These are phyloP conservation scores for Spergularia azorica DNA, from an alignment of 179 eudicot species.

Conservation along the genomic window DNA sequence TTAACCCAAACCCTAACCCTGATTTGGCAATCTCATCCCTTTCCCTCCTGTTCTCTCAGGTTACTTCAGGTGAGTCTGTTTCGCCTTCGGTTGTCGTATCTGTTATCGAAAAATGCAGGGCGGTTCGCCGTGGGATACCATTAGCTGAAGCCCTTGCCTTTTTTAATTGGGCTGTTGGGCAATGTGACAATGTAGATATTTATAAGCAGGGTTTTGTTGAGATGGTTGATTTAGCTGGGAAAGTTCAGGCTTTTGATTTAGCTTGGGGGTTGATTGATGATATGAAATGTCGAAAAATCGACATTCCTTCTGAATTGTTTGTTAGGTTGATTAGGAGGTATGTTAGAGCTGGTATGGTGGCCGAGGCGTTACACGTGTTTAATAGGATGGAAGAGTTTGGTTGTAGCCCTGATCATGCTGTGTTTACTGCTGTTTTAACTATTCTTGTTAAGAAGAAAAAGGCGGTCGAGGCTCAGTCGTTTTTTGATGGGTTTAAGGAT, in stretches of 20 bases:
- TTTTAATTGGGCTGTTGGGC: constrained; percentile 69
- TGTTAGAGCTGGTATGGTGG: constrained; percentile 66
- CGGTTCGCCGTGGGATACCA: constrained; percentile 75
- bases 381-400: constrained; percentile 84
- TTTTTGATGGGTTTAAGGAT: constrained; percentile 66
- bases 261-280: constrained; percentile 73
- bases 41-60: constrained; percentile 43
- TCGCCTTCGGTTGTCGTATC: constrained; percentile 44
- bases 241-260: constrained; percentile 62
- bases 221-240: constrained; percentile 78
- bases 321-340: constrained; percentile 59
- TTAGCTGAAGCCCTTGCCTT: constrained; percentile 67
- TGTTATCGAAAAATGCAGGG: constrained; percentile 56
- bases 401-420: constrained; percentile 55
- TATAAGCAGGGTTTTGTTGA: constrained; percentile 44
- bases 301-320: constrained; percentile 51
- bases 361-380: constrained; percentile 70
- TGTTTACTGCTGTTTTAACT: constrained; percentile 51
- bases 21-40: constrained; percentile 47
- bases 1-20: constrained; percentile 40
- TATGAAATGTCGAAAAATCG: constrained; percentile 49
- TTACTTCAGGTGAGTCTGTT: constrained; percentile 36
- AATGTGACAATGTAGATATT: background rate
- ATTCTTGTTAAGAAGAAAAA: constrained; percentile 67
- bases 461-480: constrained; percentile 76